Conservation (phyloP, 495 filamentous ascomycete species). For the Neurospora cerealis region DNA sequence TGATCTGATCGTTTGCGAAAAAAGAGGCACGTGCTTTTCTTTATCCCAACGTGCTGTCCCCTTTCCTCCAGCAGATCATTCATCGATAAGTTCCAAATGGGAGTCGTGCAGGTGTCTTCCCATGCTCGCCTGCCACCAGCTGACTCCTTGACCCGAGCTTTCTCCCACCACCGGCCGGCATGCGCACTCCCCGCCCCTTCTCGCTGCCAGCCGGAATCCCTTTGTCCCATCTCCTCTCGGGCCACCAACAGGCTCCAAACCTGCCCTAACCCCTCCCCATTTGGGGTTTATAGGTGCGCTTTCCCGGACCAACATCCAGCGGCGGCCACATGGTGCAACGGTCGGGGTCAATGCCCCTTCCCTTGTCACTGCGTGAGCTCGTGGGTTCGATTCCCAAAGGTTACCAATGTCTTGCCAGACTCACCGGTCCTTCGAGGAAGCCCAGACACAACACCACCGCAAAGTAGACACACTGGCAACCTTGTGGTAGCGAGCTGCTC, state of each 20-base stretch:
- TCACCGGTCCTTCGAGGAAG: background rate
- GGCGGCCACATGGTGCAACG: background rate
- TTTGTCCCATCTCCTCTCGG: background rate
- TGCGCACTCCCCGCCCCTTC: background rate
- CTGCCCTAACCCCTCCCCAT: background rate
- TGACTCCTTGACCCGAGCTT: background rate
- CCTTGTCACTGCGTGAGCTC: background rate
- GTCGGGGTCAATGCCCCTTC: background rate
- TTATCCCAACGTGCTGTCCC: background rate
- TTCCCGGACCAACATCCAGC: background rate
- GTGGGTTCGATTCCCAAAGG: background rate
- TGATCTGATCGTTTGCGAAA: background rate
- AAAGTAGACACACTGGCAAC: background rate
- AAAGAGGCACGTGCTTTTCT: background rate
- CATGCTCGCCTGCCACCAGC: background rate
- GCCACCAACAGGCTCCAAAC: background rate
- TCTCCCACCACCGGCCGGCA: background rate
- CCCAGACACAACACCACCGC: background rate
- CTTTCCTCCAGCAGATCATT: background rate
- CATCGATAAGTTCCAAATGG: background rate
- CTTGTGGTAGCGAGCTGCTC: background rate
- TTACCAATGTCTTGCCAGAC: background rate
- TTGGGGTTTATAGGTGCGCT: background rate
- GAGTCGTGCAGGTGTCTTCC: background rate
- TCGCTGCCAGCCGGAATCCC: background rate